These are phyloP conservation scores for Volutella citrinella DNA, from an alignment of 2,329 filamentous ascomycete genomes.

Conservation along the genomic window DNA sequence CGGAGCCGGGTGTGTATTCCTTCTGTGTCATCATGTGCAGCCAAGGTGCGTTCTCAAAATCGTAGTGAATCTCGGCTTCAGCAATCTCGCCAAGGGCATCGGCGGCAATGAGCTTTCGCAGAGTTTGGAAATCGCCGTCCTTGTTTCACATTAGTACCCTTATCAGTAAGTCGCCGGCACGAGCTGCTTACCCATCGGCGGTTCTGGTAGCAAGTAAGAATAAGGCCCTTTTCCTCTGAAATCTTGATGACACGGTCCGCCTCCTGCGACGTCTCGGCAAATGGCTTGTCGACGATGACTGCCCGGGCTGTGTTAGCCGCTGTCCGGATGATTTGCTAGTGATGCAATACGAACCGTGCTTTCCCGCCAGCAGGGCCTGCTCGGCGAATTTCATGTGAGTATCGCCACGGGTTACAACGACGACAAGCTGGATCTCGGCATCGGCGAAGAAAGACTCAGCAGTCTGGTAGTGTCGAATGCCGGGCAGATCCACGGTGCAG, in stretches of 20 bases:
- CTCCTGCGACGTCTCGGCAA: slow-evolving; percentile 14
- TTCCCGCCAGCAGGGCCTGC: slow-evolving; percentile 13
- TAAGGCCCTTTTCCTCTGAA: slow-evolving; percentile 12
- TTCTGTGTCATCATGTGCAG: slow-evolving; percentile 28
- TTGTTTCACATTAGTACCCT: neutral
- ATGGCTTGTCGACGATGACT: slow-evolving; percentile 23
- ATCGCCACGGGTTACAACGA: slow-evolving; percentile 38
- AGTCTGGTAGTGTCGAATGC: slow-evolving; percentile 54
- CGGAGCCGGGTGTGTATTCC: slow-evolving; percentile 35
- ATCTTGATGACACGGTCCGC: slow-evolving; percentile 17
- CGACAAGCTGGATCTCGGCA: slow-evolving; percentile 55
- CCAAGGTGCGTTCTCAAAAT: slow-evolving; percentile 46
- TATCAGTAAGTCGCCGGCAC: fast-evolving
- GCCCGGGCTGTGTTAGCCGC: neutral
- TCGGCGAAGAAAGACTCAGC: slow-evolving; percentile 59
- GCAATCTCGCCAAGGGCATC: slow-evolving; percentile 49
- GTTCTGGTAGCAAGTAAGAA: slow-evolving; percentile 22
- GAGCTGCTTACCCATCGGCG: slow-evolving; percentile 15
- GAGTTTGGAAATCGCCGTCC: slow-evolving; percentile 20
- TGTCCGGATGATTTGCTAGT: neutral
- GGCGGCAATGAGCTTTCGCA: slow-evolving; percentile 10
- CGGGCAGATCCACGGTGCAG: slow-evolving; percentile 46
- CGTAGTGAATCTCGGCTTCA: slow-evolving; percentile 66
- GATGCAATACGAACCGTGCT: slow-evolving; percentile 14
- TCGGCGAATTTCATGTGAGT: slow-evolving; percentile 18